Conservation (phyloP, 345 rosid species). For the Anacardium occidentale region DNA sequence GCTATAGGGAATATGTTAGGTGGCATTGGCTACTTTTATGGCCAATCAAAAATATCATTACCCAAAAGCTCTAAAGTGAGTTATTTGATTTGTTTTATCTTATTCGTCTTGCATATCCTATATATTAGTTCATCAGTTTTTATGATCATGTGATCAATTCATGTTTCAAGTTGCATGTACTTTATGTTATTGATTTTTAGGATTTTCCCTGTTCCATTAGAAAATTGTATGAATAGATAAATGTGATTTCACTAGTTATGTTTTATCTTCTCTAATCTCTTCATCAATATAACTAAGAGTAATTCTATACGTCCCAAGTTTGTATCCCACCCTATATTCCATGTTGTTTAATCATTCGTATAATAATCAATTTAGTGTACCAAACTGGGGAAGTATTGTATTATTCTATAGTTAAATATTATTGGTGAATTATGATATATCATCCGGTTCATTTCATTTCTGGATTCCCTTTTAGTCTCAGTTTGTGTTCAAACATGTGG, state of each 20-base stretch:
- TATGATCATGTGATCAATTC: neutral
- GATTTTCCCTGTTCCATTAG: neutral
- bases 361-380: too few species aligned
- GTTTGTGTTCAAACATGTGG: neutral
- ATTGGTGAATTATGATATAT: neutral
- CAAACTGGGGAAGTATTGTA: too few species aligned
- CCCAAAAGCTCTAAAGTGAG: constrained; percentile 59
- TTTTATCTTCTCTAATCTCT: neutral
- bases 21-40: constrained; percentile 93
- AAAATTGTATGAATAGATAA: neutral
- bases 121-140: too few species aligned
- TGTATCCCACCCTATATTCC: too few species aligned
- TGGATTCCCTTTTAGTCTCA: neutral
- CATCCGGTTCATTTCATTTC: neutral
- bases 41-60: constrained; percentile 70
- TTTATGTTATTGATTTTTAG: neutral
- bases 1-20: constrained; percentile 88
- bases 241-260: neutral
- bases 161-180: constrained; percentile 7
- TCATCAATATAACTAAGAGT: neutral
- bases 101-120: neutral
- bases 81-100: constrained; percentile 21
- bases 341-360: too few species aligned
- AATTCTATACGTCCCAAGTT: too few species aligned
- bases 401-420: neutral